Evolutionary conservation across 208 protist species (phyloP).

Genomic region (Trichomonas vaginalis): DNA sequence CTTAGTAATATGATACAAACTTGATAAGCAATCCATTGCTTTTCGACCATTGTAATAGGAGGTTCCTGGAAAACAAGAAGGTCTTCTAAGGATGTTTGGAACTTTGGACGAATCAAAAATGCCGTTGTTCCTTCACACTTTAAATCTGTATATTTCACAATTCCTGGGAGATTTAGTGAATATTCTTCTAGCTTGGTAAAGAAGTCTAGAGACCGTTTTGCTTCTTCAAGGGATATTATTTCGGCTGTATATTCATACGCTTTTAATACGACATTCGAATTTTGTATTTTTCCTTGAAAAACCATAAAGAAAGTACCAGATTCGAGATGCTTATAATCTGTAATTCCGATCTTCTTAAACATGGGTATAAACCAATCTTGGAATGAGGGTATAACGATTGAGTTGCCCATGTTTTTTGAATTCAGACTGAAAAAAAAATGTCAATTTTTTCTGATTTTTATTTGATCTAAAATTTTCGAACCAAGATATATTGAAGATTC

Average conservation of each 20-base stretch:
- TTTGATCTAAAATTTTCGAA: too few relatives aligned
- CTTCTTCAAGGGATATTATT: neutral
- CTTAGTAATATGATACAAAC: neutral
- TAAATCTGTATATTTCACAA: neutral
- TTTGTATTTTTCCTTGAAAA: neutral
- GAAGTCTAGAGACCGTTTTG: neutral
- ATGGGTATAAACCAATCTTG: neutral
- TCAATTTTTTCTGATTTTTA: too few relatives aligned
- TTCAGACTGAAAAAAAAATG: too few relatives aligned
- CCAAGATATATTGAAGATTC: too few relatives aligned
- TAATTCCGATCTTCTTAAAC: neutral
- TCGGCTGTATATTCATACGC: neutral
- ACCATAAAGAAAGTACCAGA: neutral
- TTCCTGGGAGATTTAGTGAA: neutral
- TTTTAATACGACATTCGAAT: neutral
- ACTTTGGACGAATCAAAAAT: neutral
- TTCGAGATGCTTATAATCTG: neutral
- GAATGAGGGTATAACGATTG: neutral
- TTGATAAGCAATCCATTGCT: neutral
- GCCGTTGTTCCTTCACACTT: neutral
- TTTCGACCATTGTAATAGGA: neutral
- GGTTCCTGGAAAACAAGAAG: neutral
- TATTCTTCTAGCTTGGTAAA: neutral
- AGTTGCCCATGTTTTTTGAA: constrained; percentile 6
- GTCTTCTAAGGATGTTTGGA: neutral